Base-by-base conservation (phyloP, 2,329 filamentous ascomycete species). In the Metarhizium humberi region DNA sequence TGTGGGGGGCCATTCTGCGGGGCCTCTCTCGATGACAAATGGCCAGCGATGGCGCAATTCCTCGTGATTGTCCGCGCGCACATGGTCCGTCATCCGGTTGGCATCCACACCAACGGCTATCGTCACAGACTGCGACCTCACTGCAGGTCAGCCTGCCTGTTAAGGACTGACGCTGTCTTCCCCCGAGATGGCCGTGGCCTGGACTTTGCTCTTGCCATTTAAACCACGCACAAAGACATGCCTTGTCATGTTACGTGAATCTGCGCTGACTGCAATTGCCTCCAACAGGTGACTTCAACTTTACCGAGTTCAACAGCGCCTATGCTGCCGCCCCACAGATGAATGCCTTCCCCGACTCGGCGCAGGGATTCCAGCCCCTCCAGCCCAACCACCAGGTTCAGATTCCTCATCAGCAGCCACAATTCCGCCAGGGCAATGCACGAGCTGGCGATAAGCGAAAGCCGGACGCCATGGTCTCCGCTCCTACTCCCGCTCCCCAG, bases 201-300 rank as follows among this genome's bases (percentile, higher is more conserved):
- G 45, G 20, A 48, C 45, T 14, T 30, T 14, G 13, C 14, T n/a
- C 1, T 48, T 13, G 6, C 13, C 45, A 48, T 30, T 30, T 30
- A 48, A 48, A 48, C 45, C 14, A 11, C 32, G 32, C 32, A 8
- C 32, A 11, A 11, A 34, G 32, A 34, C 32, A 48, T 30, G 13
- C n/a, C 20, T 48, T 10, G 11, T 14, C 45, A 5, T 11, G 13
- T 32, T 50, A 34, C 25, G 30, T 50, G 45, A 48, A 18, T 34
- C 25, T 49, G 50, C 25, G 49, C 59, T 61, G 52, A 57, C 56
- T 16, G 25, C 30, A 56, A 46, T 30, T 36, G 64, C 72, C 65
- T 65, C 78, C 77, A 76, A 69, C 75, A 82, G 79, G 77, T 70
- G 79, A 82, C 60, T 82, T 82, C 64, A 76, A 71, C 69, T 80